Percentiles rank a stretch among this genome's conserved stretches.
phyloP scores from a whole-genome alignment of 805 yeast species.

The Myxozyma nipponensis region DNA sequence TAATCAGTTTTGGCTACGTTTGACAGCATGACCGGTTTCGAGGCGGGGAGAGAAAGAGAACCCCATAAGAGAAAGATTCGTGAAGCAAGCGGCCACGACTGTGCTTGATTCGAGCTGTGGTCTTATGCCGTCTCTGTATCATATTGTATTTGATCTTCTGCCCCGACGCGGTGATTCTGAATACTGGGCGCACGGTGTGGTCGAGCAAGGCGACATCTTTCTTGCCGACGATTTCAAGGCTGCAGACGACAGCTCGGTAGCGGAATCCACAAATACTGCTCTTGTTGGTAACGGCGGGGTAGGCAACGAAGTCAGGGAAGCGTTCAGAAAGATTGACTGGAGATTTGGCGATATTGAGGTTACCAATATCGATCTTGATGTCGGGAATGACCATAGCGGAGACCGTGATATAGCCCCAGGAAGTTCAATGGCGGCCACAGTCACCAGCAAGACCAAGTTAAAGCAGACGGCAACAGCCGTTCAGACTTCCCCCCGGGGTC shows the following conservation, averaged over 20 bases:
- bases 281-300: neutral
- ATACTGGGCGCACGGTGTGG: conserved; percentile 6
- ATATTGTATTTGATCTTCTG: conserved; percentile 14
- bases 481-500: conserved; percentile 48
- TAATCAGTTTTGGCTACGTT: no score
- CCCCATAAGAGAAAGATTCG: no score
- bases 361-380: conserved; percentile 28
- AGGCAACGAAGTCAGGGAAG: neutral
- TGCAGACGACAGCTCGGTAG: neutral
- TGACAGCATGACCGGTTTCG: no score
- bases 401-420: conserved; percentile 1
- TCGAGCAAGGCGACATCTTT: conserved; percentile 10
- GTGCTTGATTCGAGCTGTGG: no score
- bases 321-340: conserved; percentile 19
- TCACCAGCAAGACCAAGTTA: neutral
- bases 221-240: neutral
- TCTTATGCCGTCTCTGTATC: conserved; percentile 19
- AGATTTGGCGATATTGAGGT: conserved; percentile 26
- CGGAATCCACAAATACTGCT: neutral
- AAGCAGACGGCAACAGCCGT: neutral
- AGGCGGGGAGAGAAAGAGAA: no score
- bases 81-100: no score
- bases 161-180: conserved; percentile 4
- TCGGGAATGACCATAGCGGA: conserved; percentile 24
- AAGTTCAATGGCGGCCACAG: neutral